Percentiles rank a stretch among this genome's conserved stretches.
Conservation (phyloP, 139 green algal species). For the Micractinium conductrix region DNA sequence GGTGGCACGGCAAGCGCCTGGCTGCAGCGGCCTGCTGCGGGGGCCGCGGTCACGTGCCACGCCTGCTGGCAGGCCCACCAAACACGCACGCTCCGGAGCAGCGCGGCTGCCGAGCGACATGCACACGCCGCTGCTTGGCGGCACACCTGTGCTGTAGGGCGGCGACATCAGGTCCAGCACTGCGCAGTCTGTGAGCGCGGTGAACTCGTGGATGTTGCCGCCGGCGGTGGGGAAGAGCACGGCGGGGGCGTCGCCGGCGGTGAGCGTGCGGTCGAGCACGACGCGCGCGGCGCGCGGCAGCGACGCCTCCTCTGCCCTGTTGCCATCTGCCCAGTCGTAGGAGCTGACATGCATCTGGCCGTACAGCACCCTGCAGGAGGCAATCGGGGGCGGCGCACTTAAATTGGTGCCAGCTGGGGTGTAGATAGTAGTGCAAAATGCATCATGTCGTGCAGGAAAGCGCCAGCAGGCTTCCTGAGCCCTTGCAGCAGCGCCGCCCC, state of each 20-base stretch:
- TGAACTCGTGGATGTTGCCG: constrained; percentile 95
- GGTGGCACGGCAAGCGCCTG: too few relatives aligned
- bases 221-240: constrained; percentile 67
- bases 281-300: constrained; percentile 23
- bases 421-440: too few relatives aligned
- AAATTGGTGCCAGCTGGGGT: too few relatives aligned
- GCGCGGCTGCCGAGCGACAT: too few relatives aligned
- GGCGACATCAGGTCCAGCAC: constrained; percentile 93
- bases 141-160: constrained; percentile 70
- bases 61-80: too few relatives aligned
- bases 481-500: too few relatives aligned
- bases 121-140: neutral
- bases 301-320: neutral
- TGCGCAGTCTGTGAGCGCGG: constrained; percentile 81
- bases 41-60: neutral
- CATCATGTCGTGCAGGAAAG: too few relatives aligned
- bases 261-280: constrained; percentile 64
- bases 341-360: constrained; percentile 78
- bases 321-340: constrained; percentile 71
- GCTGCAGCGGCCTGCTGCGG: too few relatives aligned
- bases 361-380: constrained; percentile 79
- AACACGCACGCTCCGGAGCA: too few relatives aligned
- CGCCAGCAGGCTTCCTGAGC: too few relatives aligned
- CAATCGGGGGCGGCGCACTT: too few relatives aligned
- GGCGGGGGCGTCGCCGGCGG: constrained; percentile 41